These are phyloP conservation scores for Fagopyrum esculentum DNA, from an alignment of 148 eudicot species.

Conservation along the genomic window DNA sequence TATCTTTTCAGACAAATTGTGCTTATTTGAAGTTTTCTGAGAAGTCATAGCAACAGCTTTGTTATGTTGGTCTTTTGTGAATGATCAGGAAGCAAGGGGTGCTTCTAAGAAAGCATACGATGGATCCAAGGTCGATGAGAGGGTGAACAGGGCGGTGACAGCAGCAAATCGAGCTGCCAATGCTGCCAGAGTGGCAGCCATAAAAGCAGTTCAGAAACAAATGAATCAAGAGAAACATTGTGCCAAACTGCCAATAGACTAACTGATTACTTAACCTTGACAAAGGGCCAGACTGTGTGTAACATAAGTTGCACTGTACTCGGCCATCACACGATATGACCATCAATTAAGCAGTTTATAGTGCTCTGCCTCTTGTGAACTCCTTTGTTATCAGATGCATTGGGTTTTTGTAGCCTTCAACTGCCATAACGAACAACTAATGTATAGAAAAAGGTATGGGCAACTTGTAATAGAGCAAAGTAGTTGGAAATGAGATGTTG, in stretches of 20 bases:
- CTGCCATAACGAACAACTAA: not conserved
- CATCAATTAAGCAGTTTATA: not conserved
- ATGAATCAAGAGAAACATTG: constrained; percentile 40
- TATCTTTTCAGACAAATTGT: too few species aligned
- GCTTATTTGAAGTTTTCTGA: too few species aligned
- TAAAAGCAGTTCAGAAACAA: constrained; percentile 82
- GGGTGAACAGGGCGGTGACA: constrained; percentile 76
- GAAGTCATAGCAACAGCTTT: too few species aligned
- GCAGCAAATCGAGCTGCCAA: constrained; percentile 85
- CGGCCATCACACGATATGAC: not conserved
- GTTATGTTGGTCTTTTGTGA: not conserved
- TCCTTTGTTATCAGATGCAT: constrained; percentile 7
- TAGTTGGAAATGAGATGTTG: not conserved
- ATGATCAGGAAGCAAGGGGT: constrained; percentile 69
- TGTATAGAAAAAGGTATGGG: not conserved
- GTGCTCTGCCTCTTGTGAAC: not conserved
- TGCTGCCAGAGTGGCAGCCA: constrained; percentile 90
- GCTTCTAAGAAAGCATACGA: constrained; percentile 81
- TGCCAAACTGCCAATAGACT: constrained; percentile 13
- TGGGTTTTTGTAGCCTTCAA: constrained; percentile 10
- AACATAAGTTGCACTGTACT: constrained; percentile 6
- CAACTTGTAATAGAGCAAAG: not conserved
- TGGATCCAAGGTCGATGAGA: constrained; percentile 78
- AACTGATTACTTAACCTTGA: not conserved
- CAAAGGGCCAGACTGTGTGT: not conserved